Evolutionary conservation across 176 grass and related monocot species (phyloP), one percentile per base, ranked within the genome.

Genomic region (Metroxylon sagu): DNA sequence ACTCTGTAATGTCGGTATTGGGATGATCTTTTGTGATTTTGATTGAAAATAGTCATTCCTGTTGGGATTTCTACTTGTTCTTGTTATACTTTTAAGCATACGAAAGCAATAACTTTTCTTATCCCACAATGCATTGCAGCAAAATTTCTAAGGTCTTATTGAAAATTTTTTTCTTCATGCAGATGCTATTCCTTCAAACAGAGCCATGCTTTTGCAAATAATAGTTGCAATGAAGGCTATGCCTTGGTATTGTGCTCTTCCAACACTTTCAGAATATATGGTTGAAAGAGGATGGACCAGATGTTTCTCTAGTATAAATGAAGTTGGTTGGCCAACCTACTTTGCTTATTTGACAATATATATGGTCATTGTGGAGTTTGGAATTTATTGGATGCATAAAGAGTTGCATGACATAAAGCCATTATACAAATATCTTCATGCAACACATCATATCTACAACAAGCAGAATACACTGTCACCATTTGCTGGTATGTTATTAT

Each of bases 331-430:
- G 85, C 43, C 73, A 7, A 61, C 74, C 48, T 89, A 89, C 43
- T 18, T 88, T 52, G 53, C 48, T 52, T 85, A 85, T 76, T 51
- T 89, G 54, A 73, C 71, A 8, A 60, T 85, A 63, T 98, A 98
- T 79, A 65, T 92, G 18, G 56, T 54, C n/a, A 4, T 89, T 23
- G 82, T 89, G 53, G 93, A 98, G 59, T 98, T 98, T 5, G 84
- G 87, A 54, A 98, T 98, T 80, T 98, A 98, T 48, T 98, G 93
- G 93, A 98, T 92, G 87, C 93, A 98, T 52, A 81, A 87, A 74
- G 87, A 97, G 66, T 83, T 97, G 75, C 93, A 97, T 83, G 93
- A 97, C 48, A 85, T 98, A 80, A 98, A 98, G 26, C 88, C 93
- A 67, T 66, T 98, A 26, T 98, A 98, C 79, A 98, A 98, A 64